Conservation (phyloP, 1,284 basidiomycete species). For the Rhodotorula sp. region DNA sequence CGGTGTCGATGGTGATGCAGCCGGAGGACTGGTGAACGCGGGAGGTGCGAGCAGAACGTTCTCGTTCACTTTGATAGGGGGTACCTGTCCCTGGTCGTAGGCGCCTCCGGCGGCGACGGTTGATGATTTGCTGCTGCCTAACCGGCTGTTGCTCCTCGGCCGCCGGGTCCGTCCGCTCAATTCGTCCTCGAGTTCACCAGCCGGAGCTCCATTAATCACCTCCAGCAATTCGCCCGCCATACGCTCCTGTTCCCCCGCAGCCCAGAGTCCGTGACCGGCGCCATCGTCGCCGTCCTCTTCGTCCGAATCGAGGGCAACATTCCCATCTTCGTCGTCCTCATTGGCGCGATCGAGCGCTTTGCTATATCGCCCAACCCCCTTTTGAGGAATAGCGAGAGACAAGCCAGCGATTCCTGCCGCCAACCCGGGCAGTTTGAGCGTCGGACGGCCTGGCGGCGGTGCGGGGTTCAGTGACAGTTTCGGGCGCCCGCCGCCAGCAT, state of each 20-base stretch:
- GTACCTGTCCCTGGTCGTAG: background rate
- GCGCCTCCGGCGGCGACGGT: conserved; percentile 1
- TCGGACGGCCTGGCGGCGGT: conserved; percentile 9
- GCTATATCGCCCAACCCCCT: conserved; percentile 23
- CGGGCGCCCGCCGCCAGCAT: background rate
- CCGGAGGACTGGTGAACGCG: background rate
- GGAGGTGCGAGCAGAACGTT: background rate
- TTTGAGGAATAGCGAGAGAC: conserved; percentile 29
- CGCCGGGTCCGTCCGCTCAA: conserved; percentile 32
- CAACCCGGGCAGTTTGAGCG: conserved; percentile 25
- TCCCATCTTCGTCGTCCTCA: background rate
- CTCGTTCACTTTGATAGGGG: background rate
- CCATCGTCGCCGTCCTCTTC: conserved; percentile 26
- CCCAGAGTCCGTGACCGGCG: conserved; percentile 25
- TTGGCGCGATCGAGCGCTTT: conserved; percentile 25
- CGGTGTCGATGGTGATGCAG: background rate
- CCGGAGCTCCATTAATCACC: conserved; percentile 33
- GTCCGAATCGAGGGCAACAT: conserved; percentile 30
- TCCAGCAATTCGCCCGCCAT: conserved; percentile 37
- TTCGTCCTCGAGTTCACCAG: conserved; percentile 36
- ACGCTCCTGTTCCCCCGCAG: conserved; percentile 32
- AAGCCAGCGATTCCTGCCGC: conserved; percentile 4
- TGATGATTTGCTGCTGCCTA: conserved; percentile 10
- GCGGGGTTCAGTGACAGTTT: conserved; percentile 11
- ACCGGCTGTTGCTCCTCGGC: conserved; percentile 24